Evolutionary conservation across 495 filamentous ascomycete species (phyloP).

Genomic region (Penicillium pancosmium): DNA sequence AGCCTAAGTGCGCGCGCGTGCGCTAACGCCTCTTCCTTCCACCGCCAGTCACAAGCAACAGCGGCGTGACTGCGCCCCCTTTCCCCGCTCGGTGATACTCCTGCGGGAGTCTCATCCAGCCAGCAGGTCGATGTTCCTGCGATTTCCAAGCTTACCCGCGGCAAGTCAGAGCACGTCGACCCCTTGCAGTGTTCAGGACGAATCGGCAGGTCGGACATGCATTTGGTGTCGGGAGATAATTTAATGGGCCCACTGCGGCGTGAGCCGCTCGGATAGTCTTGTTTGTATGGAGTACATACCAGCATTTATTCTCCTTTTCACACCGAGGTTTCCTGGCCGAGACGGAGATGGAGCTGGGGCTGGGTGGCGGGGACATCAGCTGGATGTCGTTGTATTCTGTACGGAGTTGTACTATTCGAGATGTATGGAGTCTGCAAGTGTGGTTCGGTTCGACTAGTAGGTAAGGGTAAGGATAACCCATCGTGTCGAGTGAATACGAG

Average conservation of each 20-base stretch:
- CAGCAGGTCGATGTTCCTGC: constrained; percentile 4
- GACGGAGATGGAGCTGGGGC: too few relatives aligned
- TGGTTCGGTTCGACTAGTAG: too few relatives aligned
- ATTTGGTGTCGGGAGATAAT: constrained; percentile 10
- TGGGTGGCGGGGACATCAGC: not conserved
- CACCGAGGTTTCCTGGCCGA: constrained; percentile 10
- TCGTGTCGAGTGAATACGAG: not conserved
- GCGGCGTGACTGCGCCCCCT: constrained; percentile 2
- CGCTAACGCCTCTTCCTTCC: constrained; percentile 13
- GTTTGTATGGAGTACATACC: not conserved
- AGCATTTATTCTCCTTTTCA: not conserved
- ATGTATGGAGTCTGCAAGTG: not conserved
- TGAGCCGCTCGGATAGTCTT: constrained; percentile 18
- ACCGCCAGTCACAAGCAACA: not conserved
- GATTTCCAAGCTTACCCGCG: constrained; percentile 15
- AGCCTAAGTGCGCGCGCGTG: constrained; percentile 25
- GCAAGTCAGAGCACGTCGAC: constrained; percentile 12
- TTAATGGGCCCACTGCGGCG: constrained; percentile 10
- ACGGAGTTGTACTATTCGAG: not conserved
- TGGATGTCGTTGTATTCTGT: not conserved
- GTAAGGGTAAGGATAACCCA: not conserved
- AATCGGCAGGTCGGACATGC: constrained; percentile 16
- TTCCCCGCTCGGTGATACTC: too few relatives aligned
- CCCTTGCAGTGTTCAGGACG: constrained; percentile 19
- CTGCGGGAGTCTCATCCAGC: too few relatives aligned